A percentile compares a stretch with the other conserved stretches of the same genome.
These are phyloP conservation scores for Dendrobium chrysotoxum DNA, from an alignment of 106 monocot genomes.

Conservation along the genomic window DNA sequence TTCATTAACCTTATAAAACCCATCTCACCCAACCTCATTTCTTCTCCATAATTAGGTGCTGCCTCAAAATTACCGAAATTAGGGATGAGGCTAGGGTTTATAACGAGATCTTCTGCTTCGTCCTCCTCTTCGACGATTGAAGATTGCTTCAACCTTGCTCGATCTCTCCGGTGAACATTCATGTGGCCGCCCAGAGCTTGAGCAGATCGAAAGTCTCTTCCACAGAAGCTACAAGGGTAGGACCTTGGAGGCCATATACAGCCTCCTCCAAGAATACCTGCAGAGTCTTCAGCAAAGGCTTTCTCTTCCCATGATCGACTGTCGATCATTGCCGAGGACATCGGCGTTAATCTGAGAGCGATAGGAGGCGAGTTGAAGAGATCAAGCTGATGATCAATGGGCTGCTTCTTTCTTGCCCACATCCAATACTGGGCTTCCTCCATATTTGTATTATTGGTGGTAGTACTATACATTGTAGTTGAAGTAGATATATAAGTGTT, in stretches of 20 bases:
- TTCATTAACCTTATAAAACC: background rate
- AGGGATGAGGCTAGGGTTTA: slow-evolving; percentile 15
- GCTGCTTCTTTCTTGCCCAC: slow-evolving; percentile 34
- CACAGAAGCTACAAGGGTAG: slow-evolving; percentile 61
- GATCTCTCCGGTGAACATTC: slow-evolving; percentile 61
- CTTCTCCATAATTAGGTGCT: background rate
- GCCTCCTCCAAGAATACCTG: slow-evolving; percentile 26
- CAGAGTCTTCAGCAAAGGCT: slow-evolving; percentile 50
- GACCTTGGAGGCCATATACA: slow-evolving; percentile 64
- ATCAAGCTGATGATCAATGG: background rate
- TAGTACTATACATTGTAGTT: background rate
- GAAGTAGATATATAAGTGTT: background rate
- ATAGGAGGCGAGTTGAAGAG: background rate
- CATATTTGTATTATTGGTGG: slow-evolving; percentile 9
- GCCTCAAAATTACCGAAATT: background rate
- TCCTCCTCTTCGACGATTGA: slow-evolving; percentile 12
- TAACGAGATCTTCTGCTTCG: background rate
- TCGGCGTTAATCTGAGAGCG: no score
- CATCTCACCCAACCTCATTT: slow-evolving; percentile 6
- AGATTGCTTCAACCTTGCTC: slow-evolving; percentile 44
- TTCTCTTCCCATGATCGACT: slow-evolving; percentile 52
- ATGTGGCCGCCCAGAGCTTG: slow-evolving; percentile 66
- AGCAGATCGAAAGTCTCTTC: slow-evolving; percentile 63
- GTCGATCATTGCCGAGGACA: background rate
- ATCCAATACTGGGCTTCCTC: slow-evolving; percentile 37